phyloP scores from a whole-genome alignment of 805 yeast genomes.

The Cyberlindnera bimundalis region DNA sequence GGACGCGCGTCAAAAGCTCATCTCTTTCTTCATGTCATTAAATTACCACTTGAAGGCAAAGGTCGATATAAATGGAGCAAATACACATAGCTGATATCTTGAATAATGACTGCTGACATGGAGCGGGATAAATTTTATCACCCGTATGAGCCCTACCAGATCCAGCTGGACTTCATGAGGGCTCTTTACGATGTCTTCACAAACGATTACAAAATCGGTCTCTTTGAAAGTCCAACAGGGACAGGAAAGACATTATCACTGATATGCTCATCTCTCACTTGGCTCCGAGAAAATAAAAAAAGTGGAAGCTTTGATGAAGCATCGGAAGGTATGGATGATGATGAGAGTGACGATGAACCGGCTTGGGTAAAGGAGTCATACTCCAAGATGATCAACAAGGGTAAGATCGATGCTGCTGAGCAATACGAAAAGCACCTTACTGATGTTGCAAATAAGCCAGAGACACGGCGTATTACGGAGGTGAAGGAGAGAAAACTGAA shows the following conservation, averaged over 20 bases:
- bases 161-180: conserved; percentile 74
- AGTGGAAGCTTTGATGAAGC: background rate
- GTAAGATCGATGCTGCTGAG: conserved; percentile 23
- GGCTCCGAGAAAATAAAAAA: conserved; percentile 55
- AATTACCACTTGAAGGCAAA: too few relatives aligned
- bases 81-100: too few relatives aligned
- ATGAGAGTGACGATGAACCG: conserved; percentile 55
- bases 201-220: conserved; percentile 58
- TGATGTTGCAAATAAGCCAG: conserved; percentile 24
- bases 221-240: conserved; percentile 93
- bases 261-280: conserved; percentile 79
- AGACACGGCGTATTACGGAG: conserved; percentile 10
- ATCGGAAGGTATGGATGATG: conserved; percentile 30
- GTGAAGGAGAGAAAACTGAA: conserved; percentile 16
- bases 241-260: conserved; percentile 88
- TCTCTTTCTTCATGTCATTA: too few relatives aligned
- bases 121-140: conserved; percentile 47
- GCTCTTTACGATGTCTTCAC: conserved; percentile 63
- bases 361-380: conserved; percentile 58
- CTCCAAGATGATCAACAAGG: conserved; percentile 26
- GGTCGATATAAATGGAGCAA: too few relatives aligned
- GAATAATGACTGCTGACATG: conserved; percentile 11
- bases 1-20: too few relatives aligned
- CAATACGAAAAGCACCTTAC: conserved; percentile 36
- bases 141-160: conserved; percentile 78